These are phyloP conservation scores for Flaveria floridana DNA, from an alignment of 140 eudicot species.

Conservation along the genomic window DNA sequence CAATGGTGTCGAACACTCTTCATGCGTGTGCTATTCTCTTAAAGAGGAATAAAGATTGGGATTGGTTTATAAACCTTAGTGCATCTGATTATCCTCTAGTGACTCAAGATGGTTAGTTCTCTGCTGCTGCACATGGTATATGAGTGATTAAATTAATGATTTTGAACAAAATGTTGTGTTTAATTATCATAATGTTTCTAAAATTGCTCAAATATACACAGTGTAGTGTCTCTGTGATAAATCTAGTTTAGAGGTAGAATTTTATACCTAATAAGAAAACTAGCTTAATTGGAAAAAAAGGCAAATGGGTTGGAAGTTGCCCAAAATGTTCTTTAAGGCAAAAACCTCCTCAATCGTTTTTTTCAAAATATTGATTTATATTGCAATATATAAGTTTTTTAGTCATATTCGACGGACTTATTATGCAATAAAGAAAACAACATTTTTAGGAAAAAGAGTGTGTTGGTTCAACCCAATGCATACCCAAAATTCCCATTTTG, in stretches of 20 bases:
- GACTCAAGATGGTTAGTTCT: slow-evolving; percentile 81
- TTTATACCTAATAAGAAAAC: neutral
- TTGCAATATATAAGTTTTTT: neutral
- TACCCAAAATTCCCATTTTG: neutral
- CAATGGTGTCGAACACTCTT: slow-evolving; percentile 90
- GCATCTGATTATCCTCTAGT: slow-evolving; percentile 96
- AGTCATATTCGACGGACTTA: neutral
- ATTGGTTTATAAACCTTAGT: slow-evolving; percentile 93
- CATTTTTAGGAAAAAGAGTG: neutral
- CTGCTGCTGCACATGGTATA: slow-evolving; percentile 1
- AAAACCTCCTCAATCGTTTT: neutral
- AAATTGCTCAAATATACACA: neutral
- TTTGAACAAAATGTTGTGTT: neutral
- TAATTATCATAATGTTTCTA: neutral
- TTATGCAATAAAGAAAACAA: neutral
- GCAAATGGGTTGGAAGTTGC: slow-evolving; percentile 3
- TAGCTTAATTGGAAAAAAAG: neutral
- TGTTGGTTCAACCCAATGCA: neutral
- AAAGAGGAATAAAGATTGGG: slow-evolving; percentile 68
- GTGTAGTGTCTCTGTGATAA: neutral
- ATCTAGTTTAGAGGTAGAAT: neutral
- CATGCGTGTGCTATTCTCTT: slow-evolving; percentile 95
- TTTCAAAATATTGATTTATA: neutral
- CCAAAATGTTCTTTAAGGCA: neutral
- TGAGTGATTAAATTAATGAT: neutral